Conservation (phyloP, 805 yeast species). For the Pichia rugopelliculosa region DNA sequence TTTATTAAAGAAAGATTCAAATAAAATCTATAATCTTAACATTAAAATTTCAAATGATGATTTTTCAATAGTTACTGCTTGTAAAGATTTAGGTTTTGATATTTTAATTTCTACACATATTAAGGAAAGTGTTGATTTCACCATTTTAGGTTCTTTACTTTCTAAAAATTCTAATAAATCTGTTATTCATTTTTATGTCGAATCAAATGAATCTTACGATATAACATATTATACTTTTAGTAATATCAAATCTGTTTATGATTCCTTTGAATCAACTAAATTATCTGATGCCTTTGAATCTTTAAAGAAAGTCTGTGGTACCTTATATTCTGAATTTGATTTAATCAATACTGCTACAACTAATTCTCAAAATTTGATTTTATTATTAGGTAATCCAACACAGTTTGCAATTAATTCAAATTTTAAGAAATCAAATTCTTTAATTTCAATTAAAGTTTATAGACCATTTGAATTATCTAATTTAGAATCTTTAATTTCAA, state of each 20-base stretch:
- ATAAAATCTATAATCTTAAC: constrained; percentile 46
- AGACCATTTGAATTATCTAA: constrained; percentile 62
- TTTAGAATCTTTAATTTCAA: constrained; percentile 33
- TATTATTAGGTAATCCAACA: constrained; percentile 54
- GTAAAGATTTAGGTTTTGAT: constrained; percentile 61
- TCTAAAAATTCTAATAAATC: constrained; percentile 44
- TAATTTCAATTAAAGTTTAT: constrained; percentile 55
- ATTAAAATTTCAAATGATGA: constrained; percentile 54
- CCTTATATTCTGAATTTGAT: constrained; percentile 34
- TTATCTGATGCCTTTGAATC: constrained; percentile 29
- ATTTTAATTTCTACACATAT: constrained; percentile 57
- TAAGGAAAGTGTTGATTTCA: constrained; percentile 44
- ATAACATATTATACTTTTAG: constrained; percentile 9
- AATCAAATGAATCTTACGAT: constrained; percentile 5
- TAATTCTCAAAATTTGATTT: constrained; percentile 34
- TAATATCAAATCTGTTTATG: constrained; percentile 9
- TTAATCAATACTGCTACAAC: constrained; percentile 19
- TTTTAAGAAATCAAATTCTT: constrained; percentile 29
- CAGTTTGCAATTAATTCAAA: constrained; percentile 10
- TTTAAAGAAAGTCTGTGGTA: constrained; percentile 22
- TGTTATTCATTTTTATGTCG: constrained; percentile 63
- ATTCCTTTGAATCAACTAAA: constrained; percentile 21
- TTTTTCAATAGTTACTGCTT: constrained; percentile 59
- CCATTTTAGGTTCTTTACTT: constrained; percentile 52
- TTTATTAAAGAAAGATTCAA: constrained; percentile 32